phyloP scores from a whole-genome alignment of 495 filamentous ascomycete genomes.

The Aspergillus panamensis region DNA sequence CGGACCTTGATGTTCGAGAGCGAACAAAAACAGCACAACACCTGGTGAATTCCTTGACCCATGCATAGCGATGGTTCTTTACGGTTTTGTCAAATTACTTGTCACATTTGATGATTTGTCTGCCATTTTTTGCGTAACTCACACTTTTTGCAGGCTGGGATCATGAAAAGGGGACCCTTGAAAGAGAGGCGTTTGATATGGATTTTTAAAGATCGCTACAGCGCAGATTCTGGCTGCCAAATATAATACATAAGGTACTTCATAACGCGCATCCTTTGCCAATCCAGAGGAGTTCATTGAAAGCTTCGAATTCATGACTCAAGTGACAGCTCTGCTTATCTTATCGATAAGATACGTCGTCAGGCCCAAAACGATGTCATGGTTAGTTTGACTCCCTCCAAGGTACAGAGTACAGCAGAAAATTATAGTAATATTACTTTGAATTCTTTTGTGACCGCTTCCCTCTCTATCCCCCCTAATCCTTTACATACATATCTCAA shows the following conservation, averaged over 20 bases:
- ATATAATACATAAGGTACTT: background rate
- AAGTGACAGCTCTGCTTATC: background rate
- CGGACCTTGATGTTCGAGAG: constrained; percentile 79
- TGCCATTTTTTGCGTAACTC: background rate
- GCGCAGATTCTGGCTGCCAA: background rate
- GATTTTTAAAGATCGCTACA: constrained; percentile 10
- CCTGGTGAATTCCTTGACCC: constrained; percentile 50
- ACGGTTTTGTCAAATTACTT: background rate
- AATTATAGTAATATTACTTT: too few species aligned
- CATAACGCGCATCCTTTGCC: background rate
- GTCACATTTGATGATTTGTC: background rate
- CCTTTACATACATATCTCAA: background rate
- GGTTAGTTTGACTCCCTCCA: too few species aligned
- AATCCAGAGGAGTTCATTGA: background rate
- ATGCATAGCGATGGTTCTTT: constrained; percentile 22
- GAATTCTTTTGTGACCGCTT: background rate
- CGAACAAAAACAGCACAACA: constrained; percentile 73
- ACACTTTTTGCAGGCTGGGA: background rate
- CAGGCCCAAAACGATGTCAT: constrained; percentile 15
- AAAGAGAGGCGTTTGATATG: background rate
- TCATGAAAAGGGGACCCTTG: background rate
- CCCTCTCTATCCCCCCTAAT: background rate
- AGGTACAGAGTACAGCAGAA: too few species aligned
- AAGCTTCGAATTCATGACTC: background rate
- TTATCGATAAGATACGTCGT: constrained; percentile 24